Percentiles rank a stretch among this genome's conserved stretches.
Evolutionary conservation across 495 filamentous ascomycete species (phyloP).

Genomic region (Glarea lozoyensis): DNA sequence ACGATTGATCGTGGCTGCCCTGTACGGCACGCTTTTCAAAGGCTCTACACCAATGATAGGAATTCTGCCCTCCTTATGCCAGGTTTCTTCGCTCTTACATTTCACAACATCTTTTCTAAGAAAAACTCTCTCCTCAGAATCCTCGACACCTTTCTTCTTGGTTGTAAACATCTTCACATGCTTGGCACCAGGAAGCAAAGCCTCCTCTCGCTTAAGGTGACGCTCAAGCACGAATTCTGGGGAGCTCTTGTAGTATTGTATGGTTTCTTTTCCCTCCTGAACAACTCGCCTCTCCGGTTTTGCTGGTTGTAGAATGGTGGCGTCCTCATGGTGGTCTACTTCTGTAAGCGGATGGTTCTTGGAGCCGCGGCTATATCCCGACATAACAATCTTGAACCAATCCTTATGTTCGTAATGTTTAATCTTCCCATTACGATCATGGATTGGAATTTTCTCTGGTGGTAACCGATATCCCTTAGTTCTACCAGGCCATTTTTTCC

Average conservation of each 20-base stretch:
- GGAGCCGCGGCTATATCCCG: conserved; percentile 46
- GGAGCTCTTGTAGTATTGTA: conserved; percentile 81
- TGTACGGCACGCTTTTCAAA: conserved; percentile 79
- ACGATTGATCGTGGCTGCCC: conserved; percentile 79
- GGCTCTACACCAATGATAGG: conserved; percentile 60
- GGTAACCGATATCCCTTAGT: conserved; percentile 81
- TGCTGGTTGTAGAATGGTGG: conserved; percentile 60
- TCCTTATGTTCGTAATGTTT: conserved; percentile 62
- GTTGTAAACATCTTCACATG: conserved; percentile 66
- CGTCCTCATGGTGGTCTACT: conserved; percentile 70
- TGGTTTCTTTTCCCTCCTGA: conserved; percentile 65
- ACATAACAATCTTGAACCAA: conserved; percentile 79
- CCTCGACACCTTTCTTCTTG: conserved; percentile 53
- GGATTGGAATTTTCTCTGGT: conserved; percentile 67
- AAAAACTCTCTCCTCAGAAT: conserved; percentile 72
- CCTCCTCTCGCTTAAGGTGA: conserved; percentile 89
- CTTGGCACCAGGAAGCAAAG: conserved; percentile 57
- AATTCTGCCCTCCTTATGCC: conserved; percentile 92
- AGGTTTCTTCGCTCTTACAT: conserved; percentile 88
- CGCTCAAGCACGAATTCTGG: conserved; percentile 77
- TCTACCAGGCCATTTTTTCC: conserved; percentile 75
- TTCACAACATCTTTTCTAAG: conserved; percentile 67
- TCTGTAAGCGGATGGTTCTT: conserved; percentile 38
- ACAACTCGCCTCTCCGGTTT: conserved; percentile 63
- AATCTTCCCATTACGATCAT: conserved; percentile 63